Evolutionary conservation across 345 rosid species (phyloP), one percentile per base, ranked within the genome.

Genomic region (thale cress (Arabidopsis thaliana)): DNA sequence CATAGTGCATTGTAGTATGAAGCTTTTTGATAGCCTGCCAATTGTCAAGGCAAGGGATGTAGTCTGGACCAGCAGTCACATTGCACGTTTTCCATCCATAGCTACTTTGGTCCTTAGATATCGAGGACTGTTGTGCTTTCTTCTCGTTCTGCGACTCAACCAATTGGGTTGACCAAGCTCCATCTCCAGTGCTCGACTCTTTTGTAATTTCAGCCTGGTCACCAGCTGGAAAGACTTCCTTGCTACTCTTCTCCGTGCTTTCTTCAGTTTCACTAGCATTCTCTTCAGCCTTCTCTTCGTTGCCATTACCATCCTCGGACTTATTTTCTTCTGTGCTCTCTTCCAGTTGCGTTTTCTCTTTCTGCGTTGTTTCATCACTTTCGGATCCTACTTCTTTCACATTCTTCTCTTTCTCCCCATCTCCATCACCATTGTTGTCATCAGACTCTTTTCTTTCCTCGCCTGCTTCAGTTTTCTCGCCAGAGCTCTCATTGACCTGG

Each of bases 31-130:
- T 86, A 72, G 81, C 85, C 78, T 85, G 82, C 88, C 72, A 85
- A 69, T 92, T 92, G 81, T 95, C 99, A 59, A 95, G 97, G 80
- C 97, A 95, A 74, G 97, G 99, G 76, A 95, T 90, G 87, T 86
- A 92, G 76, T 95, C 99, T 48, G 96, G 84, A 33, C 97, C 97
- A 58, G 94, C 90, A 60, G 93, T 89, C 56, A 84, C 81, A 75
- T 95, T 95, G 83, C 99, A 95, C 1, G 86, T 66, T 76, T 87
- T 95, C 99, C 99, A 92, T 49, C 64, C 51, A 56, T 85, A 81
- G 37, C 49, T 72, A 59, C 7, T 65, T 59, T 82, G 79, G 33
- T 86, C 78, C 55, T 76, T 79, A 33, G 81, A 72, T 42, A 68
- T 38, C 16, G 86, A 78, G 57, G 91, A 81, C 25, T 56, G 69